Conservation (phyloP, 2,329 filamentous ascomycete species). For the Aspergillus chevalieri region DNA sequence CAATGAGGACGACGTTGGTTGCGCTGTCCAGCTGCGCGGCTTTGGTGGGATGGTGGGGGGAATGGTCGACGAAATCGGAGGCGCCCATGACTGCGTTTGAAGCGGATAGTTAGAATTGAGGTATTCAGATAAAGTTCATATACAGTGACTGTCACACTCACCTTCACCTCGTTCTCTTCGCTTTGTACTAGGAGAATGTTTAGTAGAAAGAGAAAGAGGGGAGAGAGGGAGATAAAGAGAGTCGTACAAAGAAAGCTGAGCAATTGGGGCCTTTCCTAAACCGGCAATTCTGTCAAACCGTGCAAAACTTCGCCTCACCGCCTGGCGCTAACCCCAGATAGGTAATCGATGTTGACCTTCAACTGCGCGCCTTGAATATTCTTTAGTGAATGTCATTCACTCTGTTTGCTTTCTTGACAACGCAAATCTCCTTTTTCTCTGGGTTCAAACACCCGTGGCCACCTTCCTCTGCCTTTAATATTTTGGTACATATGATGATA, state of each 20-base stretch:
- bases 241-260: not conserved
- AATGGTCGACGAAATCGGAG: constrained; percentile 65
- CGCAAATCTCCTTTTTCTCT: not conserved
- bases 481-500: constrained; percentile 32
- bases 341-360: constrained; percentile 34
- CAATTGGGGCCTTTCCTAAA: constrained; percentile 11
- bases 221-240: not conserved
- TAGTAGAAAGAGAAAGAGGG: not conserved
- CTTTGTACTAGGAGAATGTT: not conserved
- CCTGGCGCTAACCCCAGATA: constrained; percentile 30
- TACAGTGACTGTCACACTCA: not conserved
- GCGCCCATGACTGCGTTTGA: constrained; percentile 17
- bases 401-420: constrained; percentile 6
- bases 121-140: not conserved
- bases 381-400: constrained; percentile 17
- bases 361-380: constrained; percentile 24
- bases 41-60: constrained; percentile 69
- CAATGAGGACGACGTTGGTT: constrained; percentile 87
- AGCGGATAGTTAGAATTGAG: not conserved
- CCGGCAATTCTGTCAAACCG: constrained; percentile 9
- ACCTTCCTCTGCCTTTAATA: constrained; percentile 6
- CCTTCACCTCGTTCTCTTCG: not conserved
- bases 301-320: constrained; percentile 22
- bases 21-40: constrained; percentile 69
- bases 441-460: constrained; percentile 1